These are phyloP conservation scores for Jasminum sambac DNA, from an alignment of 257 asterid species.

Conservation along the genomic window DNA sequence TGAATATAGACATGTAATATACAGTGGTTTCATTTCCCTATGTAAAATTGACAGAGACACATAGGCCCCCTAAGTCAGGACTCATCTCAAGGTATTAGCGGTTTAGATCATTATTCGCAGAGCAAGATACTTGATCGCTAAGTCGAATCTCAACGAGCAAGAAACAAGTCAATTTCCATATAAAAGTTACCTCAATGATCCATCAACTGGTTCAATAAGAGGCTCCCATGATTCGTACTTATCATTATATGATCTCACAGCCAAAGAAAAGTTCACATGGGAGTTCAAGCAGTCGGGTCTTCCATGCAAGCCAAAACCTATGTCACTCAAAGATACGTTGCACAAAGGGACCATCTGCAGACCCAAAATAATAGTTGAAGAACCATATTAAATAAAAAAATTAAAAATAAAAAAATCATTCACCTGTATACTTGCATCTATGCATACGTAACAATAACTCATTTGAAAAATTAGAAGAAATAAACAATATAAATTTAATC, in stretches of 20 bases:
- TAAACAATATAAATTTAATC: neutral
- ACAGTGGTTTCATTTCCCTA: neutral
- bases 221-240: conserved; percentile 99
- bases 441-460: neutral
- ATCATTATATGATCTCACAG: conserved; percentile 86
- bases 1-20: neutral
- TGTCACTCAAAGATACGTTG: conserved; percentile 76
- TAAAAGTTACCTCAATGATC: conserved; percentile 64
- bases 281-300: conserved; percentile 59
- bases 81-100: neutral
- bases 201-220: conserved; percentile 87
- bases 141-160: conserved; percentile 13
- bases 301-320: conserved; percentile 69
- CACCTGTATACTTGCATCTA: conserved; percentile 13
- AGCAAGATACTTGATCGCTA: conserved; percentile 17
- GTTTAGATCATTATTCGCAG: conserved; percentile 2
- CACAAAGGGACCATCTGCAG: conserved; percentile 94
- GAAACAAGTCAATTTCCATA: conserved; percentile 13
- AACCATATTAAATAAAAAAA: conserved; percentile 15
- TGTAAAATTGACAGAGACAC: neutral
- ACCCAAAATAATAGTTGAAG: conserved; percentile 30
- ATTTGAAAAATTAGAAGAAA: neutral
- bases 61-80: neutral
- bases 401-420: neutral
- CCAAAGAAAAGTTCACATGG: conserved; percentile 66